Evolutionary conservation across 2,329 filamentous ascomycete species (phyloP).

Genomic region (Alternaria ventricosa): DNA sequence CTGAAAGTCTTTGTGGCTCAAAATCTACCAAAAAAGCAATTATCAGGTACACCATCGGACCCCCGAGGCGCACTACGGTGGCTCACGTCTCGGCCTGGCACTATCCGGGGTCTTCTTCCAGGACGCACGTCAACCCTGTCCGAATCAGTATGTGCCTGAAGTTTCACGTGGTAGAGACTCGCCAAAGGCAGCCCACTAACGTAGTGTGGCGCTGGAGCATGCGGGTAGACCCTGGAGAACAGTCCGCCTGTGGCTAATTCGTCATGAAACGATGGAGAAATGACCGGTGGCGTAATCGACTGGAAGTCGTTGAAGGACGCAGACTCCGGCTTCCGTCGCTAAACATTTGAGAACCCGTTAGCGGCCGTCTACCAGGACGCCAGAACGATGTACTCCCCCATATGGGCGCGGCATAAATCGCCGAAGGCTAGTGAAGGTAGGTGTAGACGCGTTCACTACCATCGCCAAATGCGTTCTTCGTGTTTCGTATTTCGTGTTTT

Average conservation of each 20-base stretch:
- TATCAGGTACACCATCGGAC: background rate
- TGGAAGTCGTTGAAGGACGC: background rate
- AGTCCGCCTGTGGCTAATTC: background rate
- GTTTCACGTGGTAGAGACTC: background rate
- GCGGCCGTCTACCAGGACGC: background rate
- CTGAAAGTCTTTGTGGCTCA: background rate
- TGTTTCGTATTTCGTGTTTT: background rate
- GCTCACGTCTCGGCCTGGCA: background rate
- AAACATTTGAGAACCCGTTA: background rate
- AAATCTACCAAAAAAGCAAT: background rate
- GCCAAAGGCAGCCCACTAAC: background rate
- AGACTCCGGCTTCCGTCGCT: background rate
- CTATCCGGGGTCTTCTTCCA: background rate
- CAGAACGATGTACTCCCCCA: background rate
- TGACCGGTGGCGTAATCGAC: background rate
- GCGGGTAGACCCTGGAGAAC: background rate
- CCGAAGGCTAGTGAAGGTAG: background rate
- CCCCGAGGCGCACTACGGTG: background rate
- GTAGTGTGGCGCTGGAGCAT: background rate
- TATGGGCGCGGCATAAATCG: background rate
- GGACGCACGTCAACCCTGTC: background rate
- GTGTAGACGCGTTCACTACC: background rate
- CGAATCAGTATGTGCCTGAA: background rate
- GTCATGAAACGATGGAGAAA: background rate
- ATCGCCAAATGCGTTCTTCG: background rate